These are phyloP conservation scores for Dryadomyces sulphureus DNA, from an alignment of 2,329 filamentous ascomycete genomes.

Conservation along the genomic window DNA sequence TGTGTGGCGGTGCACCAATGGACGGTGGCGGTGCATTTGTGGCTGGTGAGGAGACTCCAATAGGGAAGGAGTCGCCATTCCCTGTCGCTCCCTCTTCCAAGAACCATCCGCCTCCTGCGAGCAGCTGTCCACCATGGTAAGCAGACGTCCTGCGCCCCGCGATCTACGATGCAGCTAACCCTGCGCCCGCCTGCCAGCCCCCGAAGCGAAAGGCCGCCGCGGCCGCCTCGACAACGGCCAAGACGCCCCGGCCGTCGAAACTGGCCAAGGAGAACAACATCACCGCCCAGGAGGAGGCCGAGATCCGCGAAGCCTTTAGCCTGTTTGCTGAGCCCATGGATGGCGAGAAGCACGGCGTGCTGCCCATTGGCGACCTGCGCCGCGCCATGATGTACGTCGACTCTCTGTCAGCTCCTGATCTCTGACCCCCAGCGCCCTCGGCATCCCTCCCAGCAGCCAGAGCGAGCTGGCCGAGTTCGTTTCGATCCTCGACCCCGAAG, in stretches of 20 bases:
- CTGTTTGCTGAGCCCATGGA: constrained; percentile 62
- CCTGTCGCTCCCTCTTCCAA: neutral
- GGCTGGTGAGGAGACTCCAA: neutral
- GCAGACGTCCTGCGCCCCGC: neutral
- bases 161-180: neutral
- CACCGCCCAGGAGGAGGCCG: constrained; percentile 66
- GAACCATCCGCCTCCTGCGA: neutral
- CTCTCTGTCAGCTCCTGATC: neutral
- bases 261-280: constrained; percentile 88
- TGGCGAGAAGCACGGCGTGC: constrained; percentile 57
- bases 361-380: constrained; percentile 52
- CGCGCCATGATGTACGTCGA: constrained; percentile 54
- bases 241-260: constrained; percentile 54
- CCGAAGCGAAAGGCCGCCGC: constrained; percentile 34
- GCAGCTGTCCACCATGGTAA: neutral
- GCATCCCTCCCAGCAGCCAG: constrained; percentile 48
- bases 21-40: neutral
- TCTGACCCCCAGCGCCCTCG: constrained; percentile 56
- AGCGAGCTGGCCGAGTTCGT: constrained; percentile 64
- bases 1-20: neutral
- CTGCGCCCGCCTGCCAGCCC: constrained; percentile 24
- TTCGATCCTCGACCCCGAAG: constrained; percentile 68
- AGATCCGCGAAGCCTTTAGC: constrained; percentile 81
- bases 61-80: neutral
- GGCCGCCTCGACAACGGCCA: constrained; percentile 16